Evolutionary conservation across 176 grass and related monocot genomes (phyloP).

Genomic region (Musa beccarii): DNA sequence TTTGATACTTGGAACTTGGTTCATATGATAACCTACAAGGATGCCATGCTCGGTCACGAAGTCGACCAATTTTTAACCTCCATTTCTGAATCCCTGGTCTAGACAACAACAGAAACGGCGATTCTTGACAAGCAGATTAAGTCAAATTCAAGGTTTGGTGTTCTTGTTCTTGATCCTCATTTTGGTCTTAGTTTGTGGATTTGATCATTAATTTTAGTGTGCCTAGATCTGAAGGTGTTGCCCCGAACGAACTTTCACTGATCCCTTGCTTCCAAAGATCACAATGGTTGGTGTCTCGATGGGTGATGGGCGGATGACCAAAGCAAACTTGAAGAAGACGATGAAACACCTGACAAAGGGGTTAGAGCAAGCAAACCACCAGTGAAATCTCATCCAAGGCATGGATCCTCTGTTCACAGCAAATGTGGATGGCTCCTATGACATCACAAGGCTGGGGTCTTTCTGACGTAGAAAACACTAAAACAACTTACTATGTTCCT

Average conservation of each 20-base stretch:
- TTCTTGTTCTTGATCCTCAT: background rate
- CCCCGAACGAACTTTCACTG: conserved; percentile 21
- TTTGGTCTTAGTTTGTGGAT: background rate
- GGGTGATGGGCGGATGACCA: conserved; percentile 58
- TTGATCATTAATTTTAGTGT: conserved; percentile 14
- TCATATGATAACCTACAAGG: conserved; percentile 18
- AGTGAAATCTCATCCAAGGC: conserved; percentile 32
- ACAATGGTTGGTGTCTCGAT: conserved; percentile 76
- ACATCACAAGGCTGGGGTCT: conserved; percentile 54
- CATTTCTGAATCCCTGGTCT: conserved; percentile 55
- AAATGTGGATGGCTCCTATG: conserved; percentile 65
- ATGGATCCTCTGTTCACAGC: conserved; percentile 72
- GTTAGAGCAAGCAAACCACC: conserved; percentile 47
- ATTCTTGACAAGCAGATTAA: background rate
- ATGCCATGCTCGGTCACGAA: conserved; percentile 22
- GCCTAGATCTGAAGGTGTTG: conserved; percentile 18
- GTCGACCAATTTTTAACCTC: conserved; percentile 32
- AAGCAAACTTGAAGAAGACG: conserved; percentile 64
- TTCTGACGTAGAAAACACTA: background rate
- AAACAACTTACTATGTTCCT: background rate
- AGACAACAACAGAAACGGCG: conserved; percentile 1
- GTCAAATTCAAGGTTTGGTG: background rate
- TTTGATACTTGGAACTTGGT: conserved; percentile 6
- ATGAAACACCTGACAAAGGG: conserved; percentile 78
- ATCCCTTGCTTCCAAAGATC: conserved; percentile 71